Percentiles rank a stretch among this genome's conserved stretches.
Evolutionary conservation across 352 stramenopile genomes (phyloP).

Genomic region (Lagenidium giganteum): DNA sequence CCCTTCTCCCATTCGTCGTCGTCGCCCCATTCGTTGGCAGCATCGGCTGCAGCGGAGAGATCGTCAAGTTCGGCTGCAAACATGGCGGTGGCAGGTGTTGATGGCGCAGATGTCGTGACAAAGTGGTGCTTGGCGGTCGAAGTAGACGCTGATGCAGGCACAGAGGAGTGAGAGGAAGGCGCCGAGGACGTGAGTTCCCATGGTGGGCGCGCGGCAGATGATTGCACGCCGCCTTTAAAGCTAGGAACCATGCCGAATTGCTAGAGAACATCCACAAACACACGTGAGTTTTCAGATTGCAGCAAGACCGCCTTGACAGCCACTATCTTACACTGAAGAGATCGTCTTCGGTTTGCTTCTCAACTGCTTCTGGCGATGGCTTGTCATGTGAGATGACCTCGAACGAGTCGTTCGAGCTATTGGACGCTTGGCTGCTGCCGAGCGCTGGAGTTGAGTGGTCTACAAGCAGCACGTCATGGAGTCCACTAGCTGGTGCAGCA

Average conservation of each 20-base stretch:
- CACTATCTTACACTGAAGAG: slow-evolving; percentile 67
- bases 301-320: neutral
- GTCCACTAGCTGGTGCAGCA: too few relatives aligned
- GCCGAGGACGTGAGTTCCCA: slow-evolving; percentile 7
- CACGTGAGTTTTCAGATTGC: slow-evolving; percentile 1
- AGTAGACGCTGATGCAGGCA: neutral
- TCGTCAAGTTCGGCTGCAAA: slow-evolving; percentile 73
- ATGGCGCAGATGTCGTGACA: slow-evolving; percentile 20
- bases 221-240: slow-evolving; percentile 57
- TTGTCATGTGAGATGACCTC: slow-evolving; percentile 24
- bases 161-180: slow-evolving; percentile 7
- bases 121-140: slow-evolving; percentile 1
- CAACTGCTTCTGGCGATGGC: slow-evolving; percentile 17
- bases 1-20: slow-evolving; percentile 81
- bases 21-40: slow-evolving; percentile 56
- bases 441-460: slow-evolving; percentile 5
- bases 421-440: slow-evolving; percentile 38
- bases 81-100: slow-evolving; percentile 16
- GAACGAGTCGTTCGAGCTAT: slow-evolving; percentile 70
- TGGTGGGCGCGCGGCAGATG: slow-evolving; percentile 15
- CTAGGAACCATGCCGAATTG: slow-evolving; percentile 83
- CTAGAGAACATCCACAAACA: slow-evolving; percentile 22
- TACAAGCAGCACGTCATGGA: too few relatives aligned
- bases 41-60: slow-evolving; percentile 24
- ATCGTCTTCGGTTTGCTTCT: slow-evolving; percentile 47